Conservation (phyloP, 2,329 filamentous ascomycete genomes). For the Fusarium heterosporum region DNA sequence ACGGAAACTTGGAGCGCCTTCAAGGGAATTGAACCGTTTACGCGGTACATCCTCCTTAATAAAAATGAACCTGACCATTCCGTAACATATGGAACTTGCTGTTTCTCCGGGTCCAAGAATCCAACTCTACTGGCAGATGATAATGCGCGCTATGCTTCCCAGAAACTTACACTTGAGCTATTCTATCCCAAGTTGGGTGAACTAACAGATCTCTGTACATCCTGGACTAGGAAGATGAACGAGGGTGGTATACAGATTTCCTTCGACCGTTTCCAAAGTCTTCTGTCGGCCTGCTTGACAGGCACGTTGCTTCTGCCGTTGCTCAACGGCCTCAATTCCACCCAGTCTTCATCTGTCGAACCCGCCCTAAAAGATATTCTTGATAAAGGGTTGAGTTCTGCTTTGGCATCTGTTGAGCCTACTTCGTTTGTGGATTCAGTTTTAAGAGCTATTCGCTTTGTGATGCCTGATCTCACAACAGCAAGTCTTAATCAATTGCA, state of each 20-base stretch:
- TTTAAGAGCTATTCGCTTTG: slow-evolving; percentile 58
- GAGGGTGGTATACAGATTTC: slow-evolving; percentile 64
- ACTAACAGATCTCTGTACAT: slow-evolving; percentile 58
- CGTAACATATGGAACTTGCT: slow-evolving; percentile 1
- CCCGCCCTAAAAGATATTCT: slow-evolving; percentile 56
- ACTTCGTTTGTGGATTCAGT: slow-evolving; percentile 59
- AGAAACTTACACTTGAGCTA: slow-evolving; percentile 65
- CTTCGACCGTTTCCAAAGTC: slow-evolving; percentile 63
- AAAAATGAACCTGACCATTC: slow-evolving; percentile 43
- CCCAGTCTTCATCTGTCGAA: slow-evolving; percentile 63
- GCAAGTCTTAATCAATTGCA: slow-evolving; percentile 54
- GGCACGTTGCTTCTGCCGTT: slow-evolving; percentile 61
- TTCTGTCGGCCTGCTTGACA: slow-evolving; percentile 61
- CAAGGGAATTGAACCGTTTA: slow-evolving; percentile 57
- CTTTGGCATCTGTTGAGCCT: slow-evolving; percentile 60
- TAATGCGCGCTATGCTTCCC: slow-evolving; percentile 56
- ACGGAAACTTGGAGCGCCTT: slow-evolving; percentile 62
- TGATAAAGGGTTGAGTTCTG: slow-evolving; percentile 55
- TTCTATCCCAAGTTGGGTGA: slow-evolving; percentile 65
- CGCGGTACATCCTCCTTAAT: slow-evolving; percentile 68
- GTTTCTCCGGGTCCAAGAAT: slow-evolving; percentile 11
- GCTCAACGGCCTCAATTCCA: slow-evolving; percentile 60
- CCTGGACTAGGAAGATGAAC: slow-evolving; percentile 59
- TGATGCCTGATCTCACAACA: slow-evolving; percentile 59
- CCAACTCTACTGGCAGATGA: slow-evolving; percentile 47